Percentiles rank a stretch among this genome's conserved stretches.
These are phyloP conservation scores for Ramaria sp. DNA, from an alignment of 768 basidiomycete genomes.

Conservation along the genomic window DNA sequence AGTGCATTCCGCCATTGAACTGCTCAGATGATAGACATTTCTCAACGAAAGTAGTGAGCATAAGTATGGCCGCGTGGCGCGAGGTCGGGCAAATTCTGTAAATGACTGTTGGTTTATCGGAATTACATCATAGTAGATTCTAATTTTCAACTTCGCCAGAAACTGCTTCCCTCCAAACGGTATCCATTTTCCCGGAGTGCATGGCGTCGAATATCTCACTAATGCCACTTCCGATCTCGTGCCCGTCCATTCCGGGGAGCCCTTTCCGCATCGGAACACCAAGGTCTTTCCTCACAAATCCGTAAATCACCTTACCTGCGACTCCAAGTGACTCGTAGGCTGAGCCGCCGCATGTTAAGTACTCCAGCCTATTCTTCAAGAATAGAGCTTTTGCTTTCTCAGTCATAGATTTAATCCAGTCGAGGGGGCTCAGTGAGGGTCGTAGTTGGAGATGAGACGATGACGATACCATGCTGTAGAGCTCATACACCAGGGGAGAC, in stretches of 20 bases:
- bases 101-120: too few relatives aligned
- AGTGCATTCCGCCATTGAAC: too few relatives aligned
- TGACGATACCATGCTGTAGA: neutral
- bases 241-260: neutral
- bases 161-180: neutral
- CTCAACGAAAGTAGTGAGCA: too few relatives aligned
- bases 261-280: neutral
- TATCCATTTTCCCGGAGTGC: neutral
- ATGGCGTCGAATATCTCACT: neutral
- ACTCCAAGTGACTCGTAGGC: neutral
- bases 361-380: neutral
- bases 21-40: too few relatives aligned
- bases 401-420: neutral
- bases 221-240: neutral
- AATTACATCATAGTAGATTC: too few relatives aligned
- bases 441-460: neutral
- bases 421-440: neutral
- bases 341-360: neutral
- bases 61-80: too few relatives aligned
- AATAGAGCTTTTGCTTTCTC: neutral
- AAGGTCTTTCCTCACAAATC: neutral
- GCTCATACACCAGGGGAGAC: neutral
- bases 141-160: too few relatives aligned
- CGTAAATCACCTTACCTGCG: neutral
- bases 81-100: too few relatives aligned